These are phyloP conservation scores for Fusarium gaditjirri DNA, from an alignment of 2,329 filamentous ascomycete genomes.

Conservation along the genomic window DNA sequence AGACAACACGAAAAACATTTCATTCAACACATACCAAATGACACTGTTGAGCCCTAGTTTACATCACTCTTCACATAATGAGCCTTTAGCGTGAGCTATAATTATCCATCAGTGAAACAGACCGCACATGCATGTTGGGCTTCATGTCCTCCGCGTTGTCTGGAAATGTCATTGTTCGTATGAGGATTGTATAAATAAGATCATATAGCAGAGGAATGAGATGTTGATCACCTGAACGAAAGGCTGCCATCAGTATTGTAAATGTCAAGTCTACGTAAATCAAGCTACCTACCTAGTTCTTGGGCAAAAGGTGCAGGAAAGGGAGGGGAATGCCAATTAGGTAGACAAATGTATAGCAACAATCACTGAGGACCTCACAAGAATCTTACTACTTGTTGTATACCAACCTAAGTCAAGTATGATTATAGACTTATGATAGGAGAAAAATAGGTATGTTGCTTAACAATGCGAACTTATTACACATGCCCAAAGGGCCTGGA, in stretches of 20 bases:
- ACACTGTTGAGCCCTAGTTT: constrained; percentile 1
- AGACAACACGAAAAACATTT: constrained; percentile 2
- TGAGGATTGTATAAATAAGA: not conserved
- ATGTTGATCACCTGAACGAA: not conserved
- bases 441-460: not conserved
- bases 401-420: not conserved
- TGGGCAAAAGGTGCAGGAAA: not conserved
- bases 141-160: not conserved
- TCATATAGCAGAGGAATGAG: not conserved
- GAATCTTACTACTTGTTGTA: not conserved
- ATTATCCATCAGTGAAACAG: constrained; percentile 18
- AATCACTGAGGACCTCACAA: not conserved
- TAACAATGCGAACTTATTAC: not conserved
- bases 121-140: constrained; percentile 4
- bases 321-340: not conserved
- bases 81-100: constrained; percentile 16
- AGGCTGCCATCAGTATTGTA: not conserved
- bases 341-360: not conserved
- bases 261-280: not conserved
- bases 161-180: not conserved
- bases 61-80: not conserved
- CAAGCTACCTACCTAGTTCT: not conserved
- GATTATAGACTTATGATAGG: not conserved
- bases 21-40: constrained; percentile 16
- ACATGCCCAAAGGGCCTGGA: not conserved